Evolutionary conservation across 179 eudicot species (phyloP), one percentile per base, ranked within the genome.

Genomic region (Carnegiea gigantea): DNA sequence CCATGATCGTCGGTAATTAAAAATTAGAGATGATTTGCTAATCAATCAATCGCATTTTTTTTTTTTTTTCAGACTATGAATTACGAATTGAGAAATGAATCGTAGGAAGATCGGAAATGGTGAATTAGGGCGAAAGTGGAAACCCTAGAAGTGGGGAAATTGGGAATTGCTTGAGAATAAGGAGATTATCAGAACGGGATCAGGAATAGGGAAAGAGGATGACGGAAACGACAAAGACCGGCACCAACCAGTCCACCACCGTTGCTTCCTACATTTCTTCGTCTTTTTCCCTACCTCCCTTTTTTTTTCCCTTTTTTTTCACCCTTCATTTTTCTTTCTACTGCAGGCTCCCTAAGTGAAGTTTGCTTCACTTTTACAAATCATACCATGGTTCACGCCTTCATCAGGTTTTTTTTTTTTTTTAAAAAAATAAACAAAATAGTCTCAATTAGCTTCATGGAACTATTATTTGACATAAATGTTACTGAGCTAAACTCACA

Each of bases 1-100:
- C 79, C 92, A 89, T 91, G 57, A 81, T 82, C 46, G 30, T 14
- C 20, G 38, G 46, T 18, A 20, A 17, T 0, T 8, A 9, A 12
- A 20, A 9, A 70, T 30, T 67, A 18, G 18, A 38, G 8, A 14
- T 11, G 44, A 4, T 23, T 23, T 20, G 10, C 24, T 51, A 62
- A 78, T 60, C 24, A 30, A 79, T 77, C 68, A 74, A 79, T 67
- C 77, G 82, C 77, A 53, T 64, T 15, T 13, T 26, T 18, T 30
- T 48, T 48, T 9, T 21, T 13, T 26, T 18, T 30, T 11, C 0
- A 8, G 68, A 77, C 38, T 20, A 51, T 28, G 44, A 76, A 26
- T 44, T 51, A 30, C n/a, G 21, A 3, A 65, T 10, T 65, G 13
- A 3, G 28, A 1, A 67, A 67, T 26, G 8, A 36, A 28, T 67